Evolutionary conservation across 148 eudicot genomes (phyloP).

Genomic region (Amaranthus hypochondriacus): DNA sequence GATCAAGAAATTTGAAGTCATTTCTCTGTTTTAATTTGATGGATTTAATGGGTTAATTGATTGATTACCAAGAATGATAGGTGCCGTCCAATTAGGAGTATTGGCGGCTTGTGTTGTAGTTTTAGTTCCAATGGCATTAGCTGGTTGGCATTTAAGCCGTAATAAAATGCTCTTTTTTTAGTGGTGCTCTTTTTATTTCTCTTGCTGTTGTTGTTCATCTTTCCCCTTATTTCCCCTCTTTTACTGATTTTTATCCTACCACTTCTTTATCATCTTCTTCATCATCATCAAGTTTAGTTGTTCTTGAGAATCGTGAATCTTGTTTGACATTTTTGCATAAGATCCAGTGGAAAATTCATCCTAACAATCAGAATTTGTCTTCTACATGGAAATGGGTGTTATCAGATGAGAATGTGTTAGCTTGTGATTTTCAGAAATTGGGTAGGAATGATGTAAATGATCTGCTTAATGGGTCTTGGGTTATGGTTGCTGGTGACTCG

Average conservation of each 20-base stretch:
- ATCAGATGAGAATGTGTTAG: slow-evolving; percentile 34
- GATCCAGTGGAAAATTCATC: slow-evolving; percentile 29
- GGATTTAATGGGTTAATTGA: background rate
- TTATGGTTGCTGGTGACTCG: slow-evolving; percentile 81
- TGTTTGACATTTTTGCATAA: slow-evolving; percentile 57
- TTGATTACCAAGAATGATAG: slow-evolving; percentile 40
- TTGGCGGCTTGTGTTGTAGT: slow-evolving; percentile 82
- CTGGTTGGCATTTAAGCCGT: slow-evolving; percentile 93
- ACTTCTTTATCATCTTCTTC: background rate
- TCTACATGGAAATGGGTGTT: slow-evolving; percentile 60
- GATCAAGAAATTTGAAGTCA: background rate
- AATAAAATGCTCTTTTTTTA: slow-evolving; percentile 84
- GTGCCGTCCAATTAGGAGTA: slow-evolving; percentile 81
- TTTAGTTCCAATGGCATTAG: slow-evolving; percentile 90
- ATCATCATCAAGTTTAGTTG: slow-evolving; percentile 23
- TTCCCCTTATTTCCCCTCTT: slow-evolving; percentile 75
- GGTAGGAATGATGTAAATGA: slow-evolving; percentile 49
- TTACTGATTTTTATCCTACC: slow-evolving; percentile 32
- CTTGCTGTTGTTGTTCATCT: slow-evolving; percentile 87
- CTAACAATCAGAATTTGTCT: slow-evolving; percentile 13
- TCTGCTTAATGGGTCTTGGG: slow-evolving; percentile 84
- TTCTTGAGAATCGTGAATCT: slow-evolving; percentile 36
- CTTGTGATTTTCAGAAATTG: slow-evolving; percentile 70
- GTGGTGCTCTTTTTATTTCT: slow-evolving; percentile 83
- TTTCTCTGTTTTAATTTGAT: background rate